Percentiles rank a stretch among this genome's conserved stretches.
Evolutionary conservation across 352 stramenopile genomes (phyloP).

Genomic region (Phytopythium aichiense): DNA sequence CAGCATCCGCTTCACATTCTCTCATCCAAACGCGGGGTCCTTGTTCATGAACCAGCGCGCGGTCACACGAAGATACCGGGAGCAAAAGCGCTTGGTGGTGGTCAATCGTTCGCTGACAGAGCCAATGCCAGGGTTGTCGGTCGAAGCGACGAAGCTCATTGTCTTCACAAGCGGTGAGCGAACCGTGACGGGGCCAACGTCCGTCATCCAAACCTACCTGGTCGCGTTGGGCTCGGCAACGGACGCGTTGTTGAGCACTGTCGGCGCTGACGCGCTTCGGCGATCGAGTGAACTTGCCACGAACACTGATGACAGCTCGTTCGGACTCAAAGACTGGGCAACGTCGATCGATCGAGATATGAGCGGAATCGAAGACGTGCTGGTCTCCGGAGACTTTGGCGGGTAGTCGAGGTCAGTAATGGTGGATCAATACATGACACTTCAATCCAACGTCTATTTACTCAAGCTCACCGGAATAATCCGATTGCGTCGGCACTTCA

Average conservation of each 20-base stretch:
- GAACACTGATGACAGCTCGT: background rate
- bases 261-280: background rate
- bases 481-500: conserved; percentile 2
- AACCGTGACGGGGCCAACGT: background rate
- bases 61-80: background rate
- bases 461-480: background rate
- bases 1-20: background rate
- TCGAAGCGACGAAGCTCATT: background rate
- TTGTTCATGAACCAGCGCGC: background rate
- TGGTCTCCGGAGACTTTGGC: background rate
- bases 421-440: background rate
- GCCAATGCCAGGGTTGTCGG: background rate
- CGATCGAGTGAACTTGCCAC: background rate
- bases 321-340: background rate
- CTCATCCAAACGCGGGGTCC: background rate
- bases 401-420: background rate
- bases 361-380: background rate
- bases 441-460: no score
- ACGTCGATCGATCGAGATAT: background rate
- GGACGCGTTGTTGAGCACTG: background rate
- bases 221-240: background rate
- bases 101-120: background rate
- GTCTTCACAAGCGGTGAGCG: background rate
- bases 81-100: background rate
- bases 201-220: background rate